Conservation (phyloP, 2,329 filamentous ascomycete genomes). For the Nemania abortiva region DNA sequence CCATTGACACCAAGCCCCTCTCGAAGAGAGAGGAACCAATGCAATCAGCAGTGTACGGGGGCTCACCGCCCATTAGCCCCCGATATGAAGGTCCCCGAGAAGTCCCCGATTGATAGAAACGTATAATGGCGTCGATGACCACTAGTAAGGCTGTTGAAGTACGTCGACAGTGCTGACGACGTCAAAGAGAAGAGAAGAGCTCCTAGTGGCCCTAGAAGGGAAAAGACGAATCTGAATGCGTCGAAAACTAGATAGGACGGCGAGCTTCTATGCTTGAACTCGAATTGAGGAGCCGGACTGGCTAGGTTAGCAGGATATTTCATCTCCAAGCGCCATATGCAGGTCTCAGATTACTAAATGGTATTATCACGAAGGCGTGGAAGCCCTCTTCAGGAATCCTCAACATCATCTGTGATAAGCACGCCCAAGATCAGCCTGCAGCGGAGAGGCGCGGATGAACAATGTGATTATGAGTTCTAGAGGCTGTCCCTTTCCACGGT, state of each 20-base stretch:
- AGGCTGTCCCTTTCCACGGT: neutral
- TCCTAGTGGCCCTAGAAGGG: neutral
- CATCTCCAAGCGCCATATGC: no score
- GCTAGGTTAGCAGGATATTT: no score
- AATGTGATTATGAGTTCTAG: neutral
- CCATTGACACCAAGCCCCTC: neutral
- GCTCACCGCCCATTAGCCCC: neutral
- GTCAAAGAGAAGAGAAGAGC: neutral
- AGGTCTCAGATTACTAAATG: no score
- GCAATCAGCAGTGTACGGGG: no score
- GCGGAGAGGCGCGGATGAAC: neutral
- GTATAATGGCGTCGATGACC: neutral
- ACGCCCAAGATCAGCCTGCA: neutral
- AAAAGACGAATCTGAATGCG: neutral
- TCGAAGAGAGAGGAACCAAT: neutral
- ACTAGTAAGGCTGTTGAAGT: neutral
- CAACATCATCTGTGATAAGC: neutral
- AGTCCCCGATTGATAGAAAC: neutral
- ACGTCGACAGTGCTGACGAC: neutral
- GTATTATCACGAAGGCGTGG: no score
- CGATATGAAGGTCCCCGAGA: neutral
- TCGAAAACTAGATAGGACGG: no score
- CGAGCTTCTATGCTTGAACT: no score
- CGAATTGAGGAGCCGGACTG: no score
- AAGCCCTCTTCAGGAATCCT: no score